Percentiles rank a stretch among this genome's conserved stretches.
phyloP scores from a whole-genome alignment of 192 early-diverging fungal species.

The Podila horticola region DNA sequence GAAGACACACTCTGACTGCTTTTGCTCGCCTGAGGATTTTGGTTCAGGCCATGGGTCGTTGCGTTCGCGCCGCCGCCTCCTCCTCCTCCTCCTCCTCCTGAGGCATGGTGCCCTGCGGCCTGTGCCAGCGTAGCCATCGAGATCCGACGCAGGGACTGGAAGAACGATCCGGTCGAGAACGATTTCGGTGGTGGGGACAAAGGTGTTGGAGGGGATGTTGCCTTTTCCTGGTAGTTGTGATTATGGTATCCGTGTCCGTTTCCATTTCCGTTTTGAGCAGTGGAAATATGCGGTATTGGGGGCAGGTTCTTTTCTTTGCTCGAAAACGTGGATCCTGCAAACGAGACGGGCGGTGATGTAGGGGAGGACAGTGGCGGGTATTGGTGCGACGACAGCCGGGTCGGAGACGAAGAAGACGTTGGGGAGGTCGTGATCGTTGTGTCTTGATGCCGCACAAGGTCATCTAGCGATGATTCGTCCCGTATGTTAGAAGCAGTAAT shows the following conservation, averaged over 20 bases:
- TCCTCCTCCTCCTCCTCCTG: background rate
- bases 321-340: too few relatives aligned
- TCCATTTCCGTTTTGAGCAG: background rate
- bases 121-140: conserved; percentile 39
- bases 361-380: background rate
- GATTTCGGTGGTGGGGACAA: conserved; percentile 22
- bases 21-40: background rate
- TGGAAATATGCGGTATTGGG: conserved; percentile 3
- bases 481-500: conserved; percentile 59
- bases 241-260: conserved; percentile 6
- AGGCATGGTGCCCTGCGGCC: background rate
- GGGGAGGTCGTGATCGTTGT: conserved; percentile 5
- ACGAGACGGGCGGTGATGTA: too few relatives aligned
- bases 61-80: background rate
- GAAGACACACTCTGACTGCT: background rate
- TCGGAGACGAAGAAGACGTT: background rate
- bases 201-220: background rate
- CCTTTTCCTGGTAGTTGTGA: conserved; percentile 2
- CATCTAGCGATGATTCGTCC: conserved; percentile 36
- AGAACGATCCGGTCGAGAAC: conserved; percentile 50
- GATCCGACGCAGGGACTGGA: conserved; percentile 52
- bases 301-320: conserved; percentile 24
- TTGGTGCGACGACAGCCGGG: background rate
- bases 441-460: background rate
- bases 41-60: background rate